These are phyloP conservation scores for Puccinia horiana DNA, from an alignment of 1,284 basidiomycete species.

Conservation along the genomic window DNA sequence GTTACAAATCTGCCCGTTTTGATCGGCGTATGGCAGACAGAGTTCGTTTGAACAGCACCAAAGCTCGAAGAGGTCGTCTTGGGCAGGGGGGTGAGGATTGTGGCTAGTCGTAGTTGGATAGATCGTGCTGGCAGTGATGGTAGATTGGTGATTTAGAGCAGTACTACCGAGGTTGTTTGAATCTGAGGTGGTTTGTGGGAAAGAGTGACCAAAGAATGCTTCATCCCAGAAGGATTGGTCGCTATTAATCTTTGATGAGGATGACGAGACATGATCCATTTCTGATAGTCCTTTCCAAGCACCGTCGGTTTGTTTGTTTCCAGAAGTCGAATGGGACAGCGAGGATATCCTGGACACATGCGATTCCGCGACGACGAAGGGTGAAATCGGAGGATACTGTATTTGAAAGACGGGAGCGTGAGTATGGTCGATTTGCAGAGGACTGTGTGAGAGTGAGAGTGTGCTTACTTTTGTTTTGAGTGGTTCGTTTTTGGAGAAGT, in stretches of 20 bases:
- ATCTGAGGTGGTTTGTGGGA: neutral
- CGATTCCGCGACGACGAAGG: too few relatives aligned
- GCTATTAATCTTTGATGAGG: neutral
- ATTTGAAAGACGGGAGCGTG: too few relatives aligned
- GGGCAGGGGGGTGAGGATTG: neutral
- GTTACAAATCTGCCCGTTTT: neutral
- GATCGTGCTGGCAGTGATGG: neutral
- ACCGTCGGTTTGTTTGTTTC: too few relatives aligned
- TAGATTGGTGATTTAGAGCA: neutral
- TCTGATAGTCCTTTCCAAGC: too few relatives aligned
- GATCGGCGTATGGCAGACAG: slow-evolving; percentile 16
- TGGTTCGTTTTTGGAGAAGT: too few relatives aligned
- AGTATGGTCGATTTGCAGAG: too few relatives aligned
- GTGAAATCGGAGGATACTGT: too few relatives aligned
- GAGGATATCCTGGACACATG: too few relatives aligned
- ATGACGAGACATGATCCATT: neutral
- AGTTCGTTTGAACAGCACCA: slow-evolving; percentile 21
- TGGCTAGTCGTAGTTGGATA: neutral
- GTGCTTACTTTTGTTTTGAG: too few relatives aligned
- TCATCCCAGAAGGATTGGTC: slow-evolving; percentile 11
- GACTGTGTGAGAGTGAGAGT: too few relatives aligned
- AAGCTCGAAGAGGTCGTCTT: slow-evolving; percentile 11
- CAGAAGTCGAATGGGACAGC: too few relatives aligned
- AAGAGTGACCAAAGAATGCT: neutral
- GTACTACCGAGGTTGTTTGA: neutral